These are phyloP conservation scores for Yamadazyma nakazawae DNA, from an alignment of 805 yeast species.

Conservation along the genomic window DNA sequence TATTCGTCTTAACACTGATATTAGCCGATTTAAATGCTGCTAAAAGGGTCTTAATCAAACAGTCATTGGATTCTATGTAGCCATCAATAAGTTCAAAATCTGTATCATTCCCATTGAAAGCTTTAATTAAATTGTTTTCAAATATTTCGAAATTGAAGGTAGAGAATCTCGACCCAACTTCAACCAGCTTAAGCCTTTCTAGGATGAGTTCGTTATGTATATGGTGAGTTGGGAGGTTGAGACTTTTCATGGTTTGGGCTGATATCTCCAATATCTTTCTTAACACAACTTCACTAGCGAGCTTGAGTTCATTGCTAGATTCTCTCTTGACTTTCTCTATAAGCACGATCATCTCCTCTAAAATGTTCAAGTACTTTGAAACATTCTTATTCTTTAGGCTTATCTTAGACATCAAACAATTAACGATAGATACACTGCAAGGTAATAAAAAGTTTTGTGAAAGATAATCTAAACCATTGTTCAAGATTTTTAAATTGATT, in stretches of 20 bases:
- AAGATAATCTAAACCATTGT: conserved; percentile 83
- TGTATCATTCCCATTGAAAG: conserved; percentile 9
- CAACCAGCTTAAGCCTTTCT: not conserved
- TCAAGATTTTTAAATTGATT: conserved; percentile 56
- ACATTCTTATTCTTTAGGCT: conserved; percentile 12
- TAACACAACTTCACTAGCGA: conserved; percentile 21
- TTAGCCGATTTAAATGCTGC: not conserved
- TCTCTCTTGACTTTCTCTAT: conserved; percentile 17
- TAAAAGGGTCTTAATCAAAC: conserved; percentile 2
- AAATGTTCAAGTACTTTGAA: conserved; percentile 18
- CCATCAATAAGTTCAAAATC: conserved; percentile 6
- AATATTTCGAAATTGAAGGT: conserved; percentile 9
- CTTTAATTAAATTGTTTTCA: conserved; percentile 11
- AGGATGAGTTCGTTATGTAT: not conserved
- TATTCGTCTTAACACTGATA: conserved; percentile 13
- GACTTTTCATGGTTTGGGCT: conserved; percentile 7
- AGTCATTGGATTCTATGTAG: conserved; percentile 6
- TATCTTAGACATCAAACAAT: conserved; percentile 25
- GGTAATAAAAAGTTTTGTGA: conserved; percentile 71
- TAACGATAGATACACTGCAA: conserved; percentile 41
- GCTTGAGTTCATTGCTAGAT: conserved; percentile 17
- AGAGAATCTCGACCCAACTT: not conserved
- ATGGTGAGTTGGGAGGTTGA: not conserved
- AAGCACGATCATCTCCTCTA: conserved; percentile 25
- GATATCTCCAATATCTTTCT: conserved; percentile 19